These are phyloP conservation scores for Sporothrix pallida DNA, from an alignment of 2,329 filamentous ascomycete species.

Conservation along the genomic window DNA sequence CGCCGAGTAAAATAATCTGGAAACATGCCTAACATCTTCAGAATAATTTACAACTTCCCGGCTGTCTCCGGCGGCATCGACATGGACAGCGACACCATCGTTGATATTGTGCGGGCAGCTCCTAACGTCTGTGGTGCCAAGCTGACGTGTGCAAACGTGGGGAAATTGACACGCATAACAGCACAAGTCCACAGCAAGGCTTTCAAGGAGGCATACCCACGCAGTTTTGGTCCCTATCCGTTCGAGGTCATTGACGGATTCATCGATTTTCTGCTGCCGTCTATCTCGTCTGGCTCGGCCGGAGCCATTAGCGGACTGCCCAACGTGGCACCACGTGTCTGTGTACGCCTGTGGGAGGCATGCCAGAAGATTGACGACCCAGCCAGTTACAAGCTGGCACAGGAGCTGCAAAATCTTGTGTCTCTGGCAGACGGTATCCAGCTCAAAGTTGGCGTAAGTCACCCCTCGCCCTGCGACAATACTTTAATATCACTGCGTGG, in stretches of 20 bases:
- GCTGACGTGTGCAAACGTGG: constrained; percentile 39
- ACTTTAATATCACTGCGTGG: too few relatives aligned
- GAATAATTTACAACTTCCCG: constrained; percentile 41
- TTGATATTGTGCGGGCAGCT: constrained; percentile 36
- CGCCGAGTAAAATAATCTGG: too few relatives aligned
- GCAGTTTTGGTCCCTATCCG: constrained; percentile 12
- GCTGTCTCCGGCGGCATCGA: constrained; percentile 38
- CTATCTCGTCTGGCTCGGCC: constrained; percentile 37
- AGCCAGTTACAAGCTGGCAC: constrained; percentile 33
- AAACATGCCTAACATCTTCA: neutral
- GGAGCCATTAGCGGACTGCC: constrained; percentile 36
- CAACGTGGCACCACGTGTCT: constrained; percentile 34
- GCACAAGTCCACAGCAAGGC: constrained; percentile 32
- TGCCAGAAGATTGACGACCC: constrained; percentile 30
- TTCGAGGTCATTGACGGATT: constrained; percentile 42
- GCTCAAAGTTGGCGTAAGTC: constrained; percentile 38
- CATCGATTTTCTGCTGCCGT: constrained; percentile 43
- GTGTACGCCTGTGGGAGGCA: constrained; percentile 37
- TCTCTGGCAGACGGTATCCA: constrained; percentile 39
- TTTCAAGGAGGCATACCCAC: constrained; percentile 30
- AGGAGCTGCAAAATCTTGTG: constrained; percentile 38
- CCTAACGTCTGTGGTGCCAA: constrained; percentile 41
- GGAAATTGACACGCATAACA: constrained; percentile 39
- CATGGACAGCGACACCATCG: constrained; percentile 39
- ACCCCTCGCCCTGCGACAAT: too few relatives aligned